Evolutionary conservation across 2,329 filamentous ascomycete species (phyloP).

Genomic region (Ceratocystis alfenasii): DNA sequence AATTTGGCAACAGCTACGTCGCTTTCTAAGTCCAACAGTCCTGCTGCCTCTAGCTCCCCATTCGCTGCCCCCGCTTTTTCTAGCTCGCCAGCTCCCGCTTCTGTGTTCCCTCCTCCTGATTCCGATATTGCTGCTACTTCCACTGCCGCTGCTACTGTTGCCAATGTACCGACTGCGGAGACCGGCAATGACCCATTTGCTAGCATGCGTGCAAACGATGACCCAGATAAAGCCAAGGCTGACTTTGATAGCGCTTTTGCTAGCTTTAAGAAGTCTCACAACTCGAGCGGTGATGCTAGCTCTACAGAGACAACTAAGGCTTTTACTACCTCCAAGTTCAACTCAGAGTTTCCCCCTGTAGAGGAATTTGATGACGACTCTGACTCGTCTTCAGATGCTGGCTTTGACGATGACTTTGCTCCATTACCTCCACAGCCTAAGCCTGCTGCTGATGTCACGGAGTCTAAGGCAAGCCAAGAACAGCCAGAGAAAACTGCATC

Average conservation of each 20-base stretch:
- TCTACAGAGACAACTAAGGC: slow-evolving; percentile 29
- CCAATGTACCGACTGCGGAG: background rate
- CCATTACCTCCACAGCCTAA: slow-evolving; percentile 40
- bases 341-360: slow-evolving; percentile 84
- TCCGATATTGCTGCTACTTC: slow-evolving; percentile 18
- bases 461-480: slow-evolving; percentile 26
- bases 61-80: slow-evolving; percentile 5
- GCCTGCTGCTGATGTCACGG: slow-evolving; percentile 25
- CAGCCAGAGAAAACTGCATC: background rate
- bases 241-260: slow-evolving; percentile 82
- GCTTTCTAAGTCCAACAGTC: slow-evolving; percentile 22
- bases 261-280: slow-evolving; percentile 50
- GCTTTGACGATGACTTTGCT: slow-evolving; percentile 89
- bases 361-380: slow-evolving; percentile 79
- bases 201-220: slow-evolving; percentile 36
- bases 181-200: slow-evolving; percentile 14
- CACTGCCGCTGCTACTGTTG: slow-evolving; percentile 2
- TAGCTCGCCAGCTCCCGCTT: slow-evolving; percentile 14
- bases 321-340: slow-evolving; percentile 42
- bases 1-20: slow-evolving; percentile 26
- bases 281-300: slow-evolving; percentile 32
- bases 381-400: slow-evolving; percentile 63
- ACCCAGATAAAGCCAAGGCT: slow-evolving; percentile 54
- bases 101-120: slow-evolving; percentile 24
- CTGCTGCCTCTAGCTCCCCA: slow-evolving; percentile 15